Conservation (phyloP, 306 rosid genomes). For the Pterocarpus santalinus region DNA sequence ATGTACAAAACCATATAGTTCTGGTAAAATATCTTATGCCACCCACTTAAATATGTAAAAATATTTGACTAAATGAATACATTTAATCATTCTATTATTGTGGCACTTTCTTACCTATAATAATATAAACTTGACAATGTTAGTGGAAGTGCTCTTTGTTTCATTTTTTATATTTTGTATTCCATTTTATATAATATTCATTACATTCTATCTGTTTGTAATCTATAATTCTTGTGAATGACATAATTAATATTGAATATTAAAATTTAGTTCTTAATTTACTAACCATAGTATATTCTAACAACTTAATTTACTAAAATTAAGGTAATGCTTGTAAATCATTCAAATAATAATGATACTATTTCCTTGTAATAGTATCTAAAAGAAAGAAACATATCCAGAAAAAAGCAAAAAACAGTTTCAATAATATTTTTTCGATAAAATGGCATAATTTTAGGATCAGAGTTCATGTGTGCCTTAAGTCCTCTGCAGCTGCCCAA, state of each 20-base stretch:
- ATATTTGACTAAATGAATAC: too few relatives aligned
- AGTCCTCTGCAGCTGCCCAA: background rate
- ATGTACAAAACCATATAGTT: too few relatives aligned
- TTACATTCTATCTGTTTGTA: background rate
- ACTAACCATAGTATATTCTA: background rate
- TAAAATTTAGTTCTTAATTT: background rate
- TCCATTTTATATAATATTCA: background rate
- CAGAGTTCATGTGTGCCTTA: background rate
- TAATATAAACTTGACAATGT: too few relatives aligned
- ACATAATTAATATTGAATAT: background rate
- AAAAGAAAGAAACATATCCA: background rate
- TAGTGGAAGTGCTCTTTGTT: too few relatives aligned
- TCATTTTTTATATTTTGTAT: background rate
- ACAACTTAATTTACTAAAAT: background rate
- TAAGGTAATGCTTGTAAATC: background rate
- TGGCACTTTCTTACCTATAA: too few relatives aligned
- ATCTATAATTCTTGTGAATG: background rate
- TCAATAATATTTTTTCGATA: background rate
- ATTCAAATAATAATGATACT: background rate
- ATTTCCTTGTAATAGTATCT: background rate
- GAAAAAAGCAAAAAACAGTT: background rate
- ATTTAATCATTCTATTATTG: too few relatives aligned
- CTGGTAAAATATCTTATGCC: too few relatives aligned
- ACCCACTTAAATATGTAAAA: too few relatives aligned
- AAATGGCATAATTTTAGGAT: background rate